Base-by-base conservation (phyloP, 2,329 filamentous ascomycete species). In the Lasiodiplodia sp. region DNA sequence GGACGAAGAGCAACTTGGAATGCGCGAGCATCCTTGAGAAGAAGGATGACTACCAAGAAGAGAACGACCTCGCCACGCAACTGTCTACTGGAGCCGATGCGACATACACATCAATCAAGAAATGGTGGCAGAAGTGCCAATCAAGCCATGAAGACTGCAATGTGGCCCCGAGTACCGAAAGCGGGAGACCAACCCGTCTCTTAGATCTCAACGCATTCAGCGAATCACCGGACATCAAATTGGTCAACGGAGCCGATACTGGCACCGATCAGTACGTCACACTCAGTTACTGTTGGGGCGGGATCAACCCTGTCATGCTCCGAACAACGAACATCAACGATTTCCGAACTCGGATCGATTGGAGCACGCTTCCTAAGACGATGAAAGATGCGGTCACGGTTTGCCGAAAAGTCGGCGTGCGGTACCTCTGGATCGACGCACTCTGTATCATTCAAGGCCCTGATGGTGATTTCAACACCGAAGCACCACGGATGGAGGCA, bases 371-470 rank as follows among this genome's bases (percentile, higher is more conserved):
- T 7, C 65, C 65, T 21, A 44, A 38, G 18, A 69, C 65, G 3
- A 49, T 69, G 31, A 68, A 34, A 23, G 75, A 78, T 70, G 75
- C 76, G 3, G 69, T 77, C 28, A 73, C 77, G 38, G 75, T 78
- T 18, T 77, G 75, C 31, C 72, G 77, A 2, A 75, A 76, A 49
- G 71, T 79, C 2, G 75, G 75, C 4, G 38, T 78, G n/a, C 72
- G 75, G 2, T 79, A 77, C 55, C 69, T 79, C 12, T 79, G 77
- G 77, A 78, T 78, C 18, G 77, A 79, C 62, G 73, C 72, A 0
- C 69, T 79, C 1, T 79, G 77, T 63, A 79, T 78, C 28, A 75
- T 78, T 3, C 77, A 79, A 70, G 76, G 78, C 47, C 74, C 71
- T 7, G 57, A 72, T 5, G 69, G 74, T 11, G 78, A 79, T 65